These are phyloP conservation scores for Prunella vulgaris DNA, from an alignment of 257 asterid species.

Conservation along the genomic window DNA sequence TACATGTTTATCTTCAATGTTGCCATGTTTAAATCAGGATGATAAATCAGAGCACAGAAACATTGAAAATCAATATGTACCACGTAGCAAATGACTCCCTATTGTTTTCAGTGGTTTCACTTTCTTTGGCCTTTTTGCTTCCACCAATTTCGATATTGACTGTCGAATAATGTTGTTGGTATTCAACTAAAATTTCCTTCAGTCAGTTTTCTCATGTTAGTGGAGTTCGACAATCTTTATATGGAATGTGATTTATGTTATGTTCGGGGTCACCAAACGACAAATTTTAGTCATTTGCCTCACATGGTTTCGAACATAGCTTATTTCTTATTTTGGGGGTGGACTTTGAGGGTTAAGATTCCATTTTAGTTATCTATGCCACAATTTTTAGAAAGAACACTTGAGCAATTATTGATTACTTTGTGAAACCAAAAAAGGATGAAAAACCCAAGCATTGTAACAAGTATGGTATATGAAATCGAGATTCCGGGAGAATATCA, in stretches of 20 bases:
- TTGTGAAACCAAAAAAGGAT: neutral
- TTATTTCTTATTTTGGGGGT: neutral
- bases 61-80: too few relatives aligned
- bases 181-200: neutral
- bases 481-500: neutral
- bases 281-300: neutral
- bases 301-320: neutral
- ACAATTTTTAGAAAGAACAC: neutral
- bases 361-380: neutral
- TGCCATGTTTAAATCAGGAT: too few relatives aligned
- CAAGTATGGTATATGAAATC: neutral
- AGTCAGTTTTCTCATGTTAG: neutral
- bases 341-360: too few relatives aligned
- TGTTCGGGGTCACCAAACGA: neutral
- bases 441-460: neutral
- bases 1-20: too few relatives aligned
- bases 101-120: neutral
- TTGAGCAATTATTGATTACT: neutral
- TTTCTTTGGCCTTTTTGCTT: neutral
- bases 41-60: neutral
- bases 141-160: neutral
- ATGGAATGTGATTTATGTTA: neutral
- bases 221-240: neutral
- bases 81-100: neutral
- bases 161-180: neutral